phyloP scores from a whole-genome alignment of 2,329 filamentous ascomycete species.

The Hypoxylon sp. region DNA sequence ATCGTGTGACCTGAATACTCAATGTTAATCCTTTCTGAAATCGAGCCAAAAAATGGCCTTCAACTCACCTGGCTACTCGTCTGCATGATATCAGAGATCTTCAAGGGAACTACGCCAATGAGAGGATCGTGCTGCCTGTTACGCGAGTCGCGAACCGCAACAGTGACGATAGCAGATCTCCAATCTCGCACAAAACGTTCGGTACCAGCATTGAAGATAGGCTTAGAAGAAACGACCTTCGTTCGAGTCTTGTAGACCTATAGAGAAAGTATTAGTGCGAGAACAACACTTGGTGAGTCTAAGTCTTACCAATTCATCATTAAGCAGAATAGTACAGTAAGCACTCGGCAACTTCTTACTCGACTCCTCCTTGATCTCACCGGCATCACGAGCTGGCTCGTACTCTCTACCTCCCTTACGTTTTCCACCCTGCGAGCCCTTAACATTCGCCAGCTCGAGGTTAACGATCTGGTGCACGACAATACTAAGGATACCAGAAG shows the following conservation, averaged over 20 bases:
- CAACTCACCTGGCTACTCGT: slow-evolving; percentile 78
- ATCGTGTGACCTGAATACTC: slow-evolving; percentile 68
- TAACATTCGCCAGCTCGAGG: slow-evolving; percentile 90
- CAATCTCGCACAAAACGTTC: slow-evolving; percentile 95
- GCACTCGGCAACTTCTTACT: slow-evolving; percentile 85
- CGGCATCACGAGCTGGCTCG: slow-evolving; percentile 87
- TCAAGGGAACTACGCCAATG: slow-evolving; percentile 90
- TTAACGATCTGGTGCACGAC: slow-evolving; percentile 96
- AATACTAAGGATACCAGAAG: slow-evolving; percentile 87
- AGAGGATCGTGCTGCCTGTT: slow-evolving; percentile 96
- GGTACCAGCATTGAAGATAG: slow-evolving; percentile 97
- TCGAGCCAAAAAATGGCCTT: not conserved
- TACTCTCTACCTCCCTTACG: slow-evolving; percentile 84
- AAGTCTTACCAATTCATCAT: slow-evolving; percentile 79
- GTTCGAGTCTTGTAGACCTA: slow-evolving; percentile 89
- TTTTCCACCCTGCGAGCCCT: slow-evolving; percentile 81
- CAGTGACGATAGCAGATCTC: slow-evolving; percentile 87
- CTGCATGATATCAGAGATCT: slow-evolving; percentile 88
- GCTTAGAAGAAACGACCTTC: slow-evolving; percentile 93
- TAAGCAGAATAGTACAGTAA: slow-evolving; percentile 93
- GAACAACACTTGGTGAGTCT: slow-evolving; percentile 27
- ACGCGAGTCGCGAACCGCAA: slow-evolving; percentile 89
- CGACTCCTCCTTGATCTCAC: slow-evolving; percentile 89
- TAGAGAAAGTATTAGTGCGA: slow-evolving; percentile 49
- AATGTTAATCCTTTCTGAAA: not conserved